A percentile compares a stretch with the other conserved stretches of the same genome.
phyloP scores from a whole-genome alignment of 1,284 basidiomycete species.

The Gomphus bonarii region DNA sequence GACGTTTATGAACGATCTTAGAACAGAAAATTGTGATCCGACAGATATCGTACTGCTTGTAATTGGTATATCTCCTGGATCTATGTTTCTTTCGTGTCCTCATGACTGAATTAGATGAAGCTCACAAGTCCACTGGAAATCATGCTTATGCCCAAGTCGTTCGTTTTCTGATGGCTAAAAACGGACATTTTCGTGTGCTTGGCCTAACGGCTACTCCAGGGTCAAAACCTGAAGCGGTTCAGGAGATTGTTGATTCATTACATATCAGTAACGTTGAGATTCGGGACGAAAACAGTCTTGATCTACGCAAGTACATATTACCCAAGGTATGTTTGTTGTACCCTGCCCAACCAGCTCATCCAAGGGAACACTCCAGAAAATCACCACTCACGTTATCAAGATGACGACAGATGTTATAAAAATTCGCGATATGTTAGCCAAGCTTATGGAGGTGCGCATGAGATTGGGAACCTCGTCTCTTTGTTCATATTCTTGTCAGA shows the following conservation, averaged over 20 bases:
- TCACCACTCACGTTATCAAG: constrained; percentile 60
- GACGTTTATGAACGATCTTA: constrained; percentile 86
- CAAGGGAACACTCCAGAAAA: constrained; percentile 30
- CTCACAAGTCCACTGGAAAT: constrained; percentile 88
- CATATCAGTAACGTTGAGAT: constrained; percentile 97
- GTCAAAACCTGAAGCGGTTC: constrained; percentile 76
- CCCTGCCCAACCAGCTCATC: background rate
- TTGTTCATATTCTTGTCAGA: constrained; percentile 21
- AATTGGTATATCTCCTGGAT: constrained; percentile 40
- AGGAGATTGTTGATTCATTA: constrained; percentile 87
- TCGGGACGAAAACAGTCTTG: constrained; percentile 84
- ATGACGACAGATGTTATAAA: constrained; percentile 52
- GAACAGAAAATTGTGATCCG: constrained; percentile 64
- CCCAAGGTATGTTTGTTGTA: constrained; percentile 54
- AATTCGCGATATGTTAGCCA: constrained; percentile 47
- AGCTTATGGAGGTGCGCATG: constrained; percentile 62
- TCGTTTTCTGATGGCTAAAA: constrained; percentile 85
- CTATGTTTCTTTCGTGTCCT: constrained; percentile 8
- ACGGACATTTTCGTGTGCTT: constrained; percentile 87
- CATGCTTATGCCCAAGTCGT: constrained; percentile 91
- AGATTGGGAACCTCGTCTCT: background rate
- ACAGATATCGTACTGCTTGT: constrained; percentile 76
- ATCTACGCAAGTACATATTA: constrained; percentile 81
- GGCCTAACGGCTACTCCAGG: constrained; percentile 97
- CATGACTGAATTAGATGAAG: constrained; percentile 61